Conservation (phyloP, 768 basidiomycete genomes). For the Arthromyces matolae region DNA sequence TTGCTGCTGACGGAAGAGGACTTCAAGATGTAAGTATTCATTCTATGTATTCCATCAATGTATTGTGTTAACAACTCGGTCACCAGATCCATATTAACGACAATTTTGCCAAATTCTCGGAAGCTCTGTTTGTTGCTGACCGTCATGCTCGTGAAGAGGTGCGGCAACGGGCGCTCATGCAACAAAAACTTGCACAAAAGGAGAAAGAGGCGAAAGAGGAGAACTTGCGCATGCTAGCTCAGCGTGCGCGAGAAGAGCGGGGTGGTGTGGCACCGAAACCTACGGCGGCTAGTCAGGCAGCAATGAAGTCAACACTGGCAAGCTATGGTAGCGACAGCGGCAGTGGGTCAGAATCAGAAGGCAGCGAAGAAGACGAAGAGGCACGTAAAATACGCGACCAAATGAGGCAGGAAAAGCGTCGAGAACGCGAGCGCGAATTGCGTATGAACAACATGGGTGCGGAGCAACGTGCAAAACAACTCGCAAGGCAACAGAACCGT, state of each 20-base stretch:
- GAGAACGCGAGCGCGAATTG: constrained; percentile 95
- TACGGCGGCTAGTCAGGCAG: constrained; percentile 62
- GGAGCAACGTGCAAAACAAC: constrained; percentile 92
- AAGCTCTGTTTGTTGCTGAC: constrained; percentile 92
- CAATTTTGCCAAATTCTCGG: constrained; percentile 98
- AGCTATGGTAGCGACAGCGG: constrained; percentile 83
- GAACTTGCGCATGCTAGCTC: constrained; percentile 88
- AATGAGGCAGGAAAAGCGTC: constrained; percentile 88
- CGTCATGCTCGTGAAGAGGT: constrained; percentile 98
- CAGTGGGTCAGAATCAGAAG: constrained; percentile 56
- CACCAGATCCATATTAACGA: constrained; percentile 94
- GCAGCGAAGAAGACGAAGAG: constrained; percentile 74
- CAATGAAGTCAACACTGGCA: constrained; percentile 72
- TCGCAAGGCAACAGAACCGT: constrained; percentile 94
- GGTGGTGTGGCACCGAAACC: constrained; percentile 72
- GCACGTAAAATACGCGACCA: constrained; percentile 82
- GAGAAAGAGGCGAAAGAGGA: constrained; percentile 98
- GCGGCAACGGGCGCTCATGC: constrained; percentile 93
- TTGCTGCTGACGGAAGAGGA: constrained; percentile 97
- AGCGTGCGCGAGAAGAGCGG: constrained; percentile 93
- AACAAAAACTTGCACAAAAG: constrained; percentile 97
- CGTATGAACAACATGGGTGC: constrained; percentile 99
- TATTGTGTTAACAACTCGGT: not conserved
- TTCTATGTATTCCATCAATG: not conserved
- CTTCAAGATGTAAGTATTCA: constrained; percentile 81